Conservation (phyloP, 2,329 filamentous ascomycete genomes). For the Cladosporium sp. region DNA sequence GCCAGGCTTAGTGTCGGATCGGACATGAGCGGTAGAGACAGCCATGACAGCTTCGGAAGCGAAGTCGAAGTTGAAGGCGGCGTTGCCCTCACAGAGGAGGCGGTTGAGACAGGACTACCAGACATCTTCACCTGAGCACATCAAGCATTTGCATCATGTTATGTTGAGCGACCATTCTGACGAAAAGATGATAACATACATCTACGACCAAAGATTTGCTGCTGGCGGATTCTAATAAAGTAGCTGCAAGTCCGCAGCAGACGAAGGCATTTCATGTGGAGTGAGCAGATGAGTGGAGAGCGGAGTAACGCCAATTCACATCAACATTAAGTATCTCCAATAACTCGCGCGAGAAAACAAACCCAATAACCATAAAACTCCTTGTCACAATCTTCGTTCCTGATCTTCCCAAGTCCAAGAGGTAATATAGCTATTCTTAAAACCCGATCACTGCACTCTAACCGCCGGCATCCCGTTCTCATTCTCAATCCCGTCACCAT, state of each 20-base stretch:
- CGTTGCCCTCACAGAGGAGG: slow-evolving; percentile 55
- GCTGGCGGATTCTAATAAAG: not conserved
- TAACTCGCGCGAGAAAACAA: too few species aligned
- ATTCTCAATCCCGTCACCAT: not conserved
- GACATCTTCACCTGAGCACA: slow-evolving; percentile 22
- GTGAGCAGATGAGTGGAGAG: not conserved
- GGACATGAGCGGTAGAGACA: slow-evolving; percentile 11
- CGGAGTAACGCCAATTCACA: not conserved
- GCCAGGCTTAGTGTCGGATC: not conserved
- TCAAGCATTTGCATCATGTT: too few species aligned
- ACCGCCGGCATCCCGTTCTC: not conserved
- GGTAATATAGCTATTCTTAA: too few species aligned
- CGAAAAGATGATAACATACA: too few species aligned
- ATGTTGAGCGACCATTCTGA: too few species aligned
- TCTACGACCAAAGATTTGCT: too few species aligned
- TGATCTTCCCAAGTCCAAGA: too few species aligned
- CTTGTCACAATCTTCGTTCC: too few species aligned
- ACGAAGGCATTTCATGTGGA: not conserved
- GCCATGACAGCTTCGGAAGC: slow-evolving; percentile 24
- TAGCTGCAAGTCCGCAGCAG: not conserved
- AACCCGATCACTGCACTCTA: not conserved
- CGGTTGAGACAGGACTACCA: slow-evolving; percentile 44
- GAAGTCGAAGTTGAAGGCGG: slow-evolving; percentile 49
- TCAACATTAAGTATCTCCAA: too few species aligned
- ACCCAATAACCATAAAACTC: too few species aligned